A percentile compares a stretch with the other conserved stretches of the same genome.
Evolutionary conservation across 2,329 filamentous ascomycete genomes (phyloP).

Genomic region (Metarhizium brunneum): DNA sequence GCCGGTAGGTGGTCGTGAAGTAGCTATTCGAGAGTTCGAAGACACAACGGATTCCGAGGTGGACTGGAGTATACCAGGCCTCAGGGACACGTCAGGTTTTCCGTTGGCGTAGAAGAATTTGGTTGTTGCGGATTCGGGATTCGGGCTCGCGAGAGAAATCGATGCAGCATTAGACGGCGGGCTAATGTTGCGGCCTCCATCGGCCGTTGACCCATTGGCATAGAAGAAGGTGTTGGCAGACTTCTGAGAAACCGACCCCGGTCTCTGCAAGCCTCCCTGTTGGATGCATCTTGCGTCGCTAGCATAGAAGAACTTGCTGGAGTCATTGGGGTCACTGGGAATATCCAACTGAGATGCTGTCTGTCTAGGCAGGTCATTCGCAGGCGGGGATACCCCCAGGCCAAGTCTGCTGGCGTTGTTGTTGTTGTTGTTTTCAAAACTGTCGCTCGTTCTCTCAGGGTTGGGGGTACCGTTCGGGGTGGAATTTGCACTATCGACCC

Average conservation of each 20-base stretch:
- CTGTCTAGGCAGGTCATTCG: constrained; percentile 18
- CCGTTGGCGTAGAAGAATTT: constrained; percentile 75
- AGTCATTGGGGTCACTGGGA: constrained; percentile 18
- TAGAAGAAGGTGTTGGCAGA: constrained; percentile 43
- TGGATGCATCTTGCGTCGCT: constrained; percentile 55
- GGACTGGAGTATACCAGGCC: constrained; percentile 25
- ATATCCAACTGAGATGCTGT: constrained; percentile 15
- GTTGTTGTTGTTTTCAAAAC: constrained; percentile 27
- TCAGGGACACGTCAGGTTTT: constrained; percentile 35
- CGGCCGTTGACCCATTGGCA: constrained; percentile 39
- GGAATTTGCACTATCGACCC: constrained; percentile 57
- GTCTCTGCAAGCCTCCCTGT: constrained; percentile 27
- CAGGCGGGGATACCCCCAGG: constrained; percentile 24
- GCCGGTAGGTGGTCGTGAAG: constrained; percentile 29
- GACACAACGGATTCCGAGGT: constrained; percentile 37
- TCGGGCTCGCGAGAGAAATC: constrained; percentile 24
- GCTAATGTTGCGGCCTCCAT: constrained; percentile 25
- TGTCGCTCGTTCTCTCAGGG: constrained; percentile 29
- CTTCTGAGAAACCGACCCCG: constrained; percentile 34
- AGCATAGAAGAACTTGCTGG: constrained; percentile 80
- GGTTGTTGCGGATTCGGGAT: constrained; percentile 32
- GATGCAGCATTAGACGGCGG: constrained; percentile 20
- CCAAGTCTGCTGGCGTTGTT: constrained; percentile 11
- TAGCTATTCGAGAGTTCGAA: constrained; percentile 31
- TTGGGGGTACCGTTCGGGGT: constrained; percentile 57